Evolutionary conservation across 108 stramenopile species (phyloP), one percentile per base, ranked within the genome.

Genomic region (Cylindrotheca fusiformis): DNA sequence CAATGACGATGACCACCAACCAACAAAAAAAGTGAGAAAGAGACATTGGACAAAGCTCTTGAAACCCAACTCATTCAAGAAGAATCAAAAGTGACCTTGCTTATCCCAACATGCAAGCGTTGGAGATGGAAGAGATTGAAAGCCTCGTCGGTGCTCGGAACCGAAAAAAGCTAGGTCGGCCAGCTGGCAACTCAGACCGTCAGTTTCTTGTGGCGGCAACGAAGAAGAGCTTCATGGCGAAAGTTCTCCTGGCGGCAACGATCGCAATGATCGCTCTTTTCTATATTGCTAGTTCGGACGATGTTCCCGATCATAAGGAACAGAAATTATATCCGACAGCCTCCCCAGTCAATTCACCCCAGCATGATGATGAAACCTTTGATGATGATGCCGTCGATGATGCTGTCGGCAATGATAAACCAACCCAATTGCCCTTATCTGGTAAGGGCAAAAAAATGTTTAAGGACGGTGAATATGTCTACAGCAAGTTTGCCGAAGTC

Each of bases 71-170:
- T n/a, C n/a, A n/a, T n/a, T n/a, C n/a, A n/a, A n/a, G n/a, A n/a
- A n/a, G n/a, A n/a, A n/a, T n/a, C n/a, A n/a, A n/a, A n/a, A n/a
- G n/a, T n/a, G n/a, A n/a, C n/a, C n/a, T n/a, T n/a, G n/a, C n/a
- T n/a, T n/a, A n/a, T n/a, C n/a, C n/a, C n/a, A n/a, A n/a, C 56
- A 67, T 74, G 73, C 66, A 73, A 23, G 65, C 47, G 3, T 54
- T 74, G 48, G 73, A 74, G 48, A 74, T 74, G 73, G 73, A 74
- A 61, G 52, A 55, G 17, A 30, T 63, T 45, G 68, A 60, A 30
- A 55, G 41, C 61, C 54, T 62, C 19, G 27, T 62, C 2, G 41
- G 47, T 28, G 27, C 27, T 1, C 14, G 54, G 22, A 60, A 27
- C 14, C 55, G 58, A 36, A 68, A 53, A 23, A 50, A 44, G 14